Evolutionary conservation across 768 basidiomycete genomes (phyloP).

Genomic region (Leucocoprinus birnbaumii): DNA sequence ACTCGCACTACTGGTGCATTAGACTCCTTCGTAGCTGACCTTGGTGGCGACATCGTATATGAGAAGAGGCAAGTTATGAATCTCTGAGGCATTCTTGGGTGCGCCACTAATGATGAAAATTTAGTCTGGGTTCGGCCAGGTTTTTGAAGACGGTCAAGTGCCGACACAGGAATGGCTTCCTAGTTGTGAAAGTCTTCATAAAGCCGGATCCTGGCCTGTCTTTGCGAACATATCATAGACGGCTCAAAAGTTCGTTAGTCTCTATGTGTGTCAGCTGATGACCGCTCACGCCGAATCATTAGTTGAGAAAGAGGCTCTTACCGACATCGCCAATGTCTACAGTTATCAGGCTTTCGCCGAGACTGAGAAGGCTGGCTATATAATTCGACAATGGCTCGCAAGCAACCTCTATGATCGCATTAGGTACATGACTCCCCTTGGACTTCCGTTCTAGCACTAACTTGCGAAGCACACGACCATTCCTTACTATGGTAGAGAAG

Average conservation of each 20-base stretch:
- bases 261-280: background rate
- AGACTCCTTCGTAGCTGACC: conserved; percentile 88
- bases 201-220: conserved; percentile 89
- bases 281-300: conserved; percentile 1
- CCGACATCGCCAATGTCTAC: conserved; percentile 86
- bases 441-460: background rate
- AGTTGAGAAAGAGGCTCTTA: conserved; percentile 86
- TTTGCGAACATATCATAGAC: conserved; percentile 67
- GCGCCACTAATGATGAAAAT: background rate
- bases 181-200: conserved; percentile 93
- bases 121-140: conserved; percentile 69
- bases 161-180: conserved; percentile 75
- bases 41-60: conserved; percentile 84
- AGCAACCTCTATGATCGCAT: conserved; percentile 96
- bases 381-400: conserved; percentile 92
- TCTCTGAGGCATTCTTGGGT: background rate
- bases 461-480: conserved; percentile 82
- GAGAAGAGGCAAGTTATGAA: conserved; percentile 73
- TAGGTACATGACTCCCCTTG: conserved; percentile 51
- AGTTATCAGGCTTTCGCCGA: conserved; percentile 88
- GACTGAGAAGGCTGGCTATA: conserved; percentile 94
- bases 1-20: conserved; percentile 77
- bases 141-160: conserved; percentile 83
- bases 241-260: conserved; percentile 65
- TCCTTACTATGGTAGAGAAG: conserved; percentile 89